phyloP scores from a whole-genome alignment of 768 basidiomycete species.

The Terana coerulea region DNA sequence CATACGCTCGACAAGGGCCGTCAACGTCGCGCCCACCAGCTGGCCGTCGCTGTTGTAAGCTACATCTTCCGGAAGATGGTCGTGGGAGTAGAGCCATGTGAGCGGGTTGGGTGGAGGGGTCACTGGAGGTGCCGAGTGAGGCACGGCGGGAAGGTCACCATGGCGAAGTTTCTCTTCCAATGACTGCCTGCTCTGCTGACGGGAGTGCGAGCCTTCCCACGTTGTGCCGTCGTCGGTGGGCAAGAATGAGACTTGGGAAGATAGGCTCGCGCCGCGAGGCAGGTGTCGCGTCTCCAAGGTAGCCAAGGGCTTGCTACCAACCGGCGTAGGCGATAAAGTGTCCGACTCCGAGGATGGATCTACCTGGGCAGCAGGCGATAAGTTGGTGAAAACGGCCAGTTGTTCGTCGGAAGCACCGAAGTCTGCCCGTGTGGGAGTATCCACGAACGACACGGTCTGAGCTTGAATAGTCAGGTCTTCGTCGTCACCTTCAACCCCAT shows the following conservation, averaged over 20 bases:
- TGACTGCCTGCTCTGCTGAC: conserved; percentile 21
- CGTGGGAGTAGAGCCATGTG: conserved; percentile 62
- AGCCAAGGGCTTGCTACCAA: conserved; percentile 33
- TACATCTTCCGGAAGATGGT: conserved; percentile 81
- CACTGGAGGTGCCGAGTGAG: conserved; percentile 32
- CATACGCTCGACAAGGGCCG: conserved; percentile 93
- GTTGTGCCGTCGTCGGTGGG: conserved; percentile 54
- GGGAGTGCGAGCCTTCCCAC: conserved; percentile 49
- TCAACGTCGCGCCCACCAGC: conserved; percentile 86
- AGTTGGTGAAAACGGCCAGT: background rate
- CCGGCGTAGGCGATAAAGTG: background rate
- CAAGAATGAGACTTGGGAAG: conserved; percentile 26
- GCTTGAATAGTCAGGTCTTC: conserved; percentile 64
- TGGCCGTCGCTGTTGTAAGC: conserved; percentile 88
- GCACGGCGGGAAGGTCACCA: conserved; percentile 48
- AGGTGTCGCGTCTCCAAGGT: conserved; percentile 25
- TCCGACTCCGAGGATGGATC: conserved; percentile 1
- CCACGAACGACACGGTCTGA: conserved; percentile 30
- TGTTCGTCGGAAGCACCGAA: background rate
- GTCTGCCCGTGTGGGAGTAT: conserved; percentile 11
- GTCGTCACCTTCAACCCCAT: conserved; percentile 41
- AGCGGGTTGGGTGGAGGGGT: conserved; percentile 35
- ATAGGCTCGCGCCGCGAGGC: conserved; percentile 27
- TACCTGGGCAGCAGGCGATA: too few species aligned
- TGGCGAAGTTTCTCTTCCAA: conserved; percentile 54